A percentile compares a stretch with the other conserved stretches of the same genome.
These are phyloP conservation scores for Sclerotiophoma versabilis DNA, from an alignment of 2,329 filamentous ascomycete genomes.

Conservation along the genomic window DNA sequence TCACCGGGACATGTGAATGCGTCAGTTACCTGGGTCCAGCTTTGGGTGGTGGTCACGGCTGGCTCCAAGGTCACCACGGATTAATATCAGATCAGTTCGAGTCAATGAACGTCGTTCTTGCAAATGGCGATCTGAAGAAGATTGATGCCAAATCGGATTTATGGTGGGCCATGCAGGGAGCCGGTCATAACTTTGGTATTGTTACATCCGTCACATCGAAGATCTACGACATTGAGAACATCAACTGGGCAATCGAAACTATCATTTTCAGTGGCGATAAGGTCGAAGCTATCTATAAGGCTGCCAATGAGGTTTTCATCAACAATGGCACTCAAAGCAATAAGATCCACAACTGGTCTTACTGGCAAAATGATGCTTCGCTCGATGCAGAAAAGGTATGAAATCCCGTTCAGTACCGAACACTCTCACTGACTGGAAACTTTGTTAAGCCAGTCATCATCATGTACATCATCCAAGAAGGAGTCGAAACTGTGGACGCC, in stretches of 20 bases:
- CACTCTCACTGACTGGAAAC: no score
- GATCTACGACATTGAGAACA: conserved; percentile 49
- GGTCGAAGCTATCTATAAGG: conserved; percentile 57
- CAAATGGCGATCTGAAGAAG: conserved; percentile 55
- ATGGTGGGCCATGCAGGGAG: conserved; percentile 65
- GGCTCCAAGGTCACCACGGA: conserved; percentile 62
- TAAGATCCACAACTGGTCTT: conserved; percentile 42
- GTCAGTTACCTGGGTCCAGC: conserved; percentile 57
- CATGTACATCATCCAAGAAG: conserved; percentile 37
- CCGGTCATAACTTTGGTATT: conserved; percentile 67
- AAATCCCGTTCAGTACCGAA: no score
- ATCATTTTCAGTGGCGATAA: conserved; percentile 52
- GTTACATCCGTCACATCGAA: conserved; percentile 55
- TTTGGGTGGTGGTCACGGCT: conserved; percentile 66
- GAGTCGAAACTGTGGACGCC: conserved; percentile 25
- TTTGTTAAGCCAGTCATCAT: conserved; percentile 23
- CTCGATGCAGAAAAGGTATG: conserved; percentile 25
- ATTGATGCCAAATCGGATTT: conserved; percentile 56
- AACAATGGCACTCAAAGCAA: conserved; percentile 54
- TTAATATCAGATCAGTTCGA: conserved; percentile 62
- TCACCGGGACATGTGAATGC: conserved; percentile 57
- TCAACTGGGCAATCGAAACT: conserved; percentile 32
- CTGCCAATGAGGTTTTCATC: conserved; percentile 56
- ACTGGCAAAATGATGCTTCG: conserved; percentile 30
- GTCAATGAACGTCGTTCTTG: conserved; percentile 61